Evolutionary conservation across 2,329 filamentous ascomycete genomes (phyloP).

Genomic region (Myriosclerotinia duriaeana): DNA sequence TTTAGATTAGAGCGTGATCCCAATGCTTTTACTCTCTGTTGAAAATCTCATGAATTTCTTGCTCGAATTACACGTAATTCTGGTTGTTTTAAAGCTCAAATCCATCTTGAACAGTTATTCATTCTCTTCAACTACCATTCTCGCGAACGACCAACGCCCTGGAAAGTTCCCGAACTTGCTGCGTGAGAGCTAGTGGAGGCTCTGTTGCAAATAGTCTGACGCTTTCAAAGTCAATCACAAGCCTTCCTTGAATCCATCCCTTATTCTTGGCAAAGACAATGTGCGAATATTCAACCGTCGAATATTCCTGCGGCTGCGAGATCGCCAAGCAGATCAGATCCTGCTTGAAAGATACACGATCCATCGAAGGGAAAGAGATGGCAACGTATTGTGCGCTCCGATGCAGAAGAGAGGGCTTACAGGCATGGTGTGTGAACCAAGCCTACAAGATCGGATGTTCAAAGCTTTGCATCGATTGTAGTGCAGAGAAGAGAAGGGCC

Average conservation of each 20-base stretch:
- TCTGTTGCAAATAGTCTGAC: not conserved
- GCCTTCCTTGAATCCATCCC: not conserved
- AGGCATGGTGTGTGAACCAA: not conserved
- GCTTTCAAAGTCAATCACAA: not conserved
- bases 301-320: not conserved
- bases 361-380: not conserved
- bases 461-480: not conserved
- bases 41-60: not conserved
- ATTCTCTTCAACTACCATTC: not conserved
- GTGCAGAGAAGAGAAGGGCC: not conserved
- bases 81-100: not conserved
- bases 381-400: not conserved
- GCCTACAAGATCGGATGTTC: not conserved
- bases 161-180: not conserved
- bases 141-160: not conserved
- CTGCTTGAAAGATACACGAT: not conserved
- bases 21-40: not conserved
- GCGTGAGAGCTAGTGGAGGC: not conserved
- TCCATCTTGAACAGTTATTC: not conserved
- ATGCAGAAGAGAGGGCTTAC: not conserved
- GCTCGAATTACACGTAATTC: not conserved
- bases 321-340: not conserved
- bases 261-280: too few species aligned
- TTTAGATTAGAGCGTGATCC: not conserved
- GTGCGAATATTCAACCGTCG: not conserved